Conservation (phyloP, 2,329 filamentous ascomycete genomes). For the Xylaria sp. region DNA sequence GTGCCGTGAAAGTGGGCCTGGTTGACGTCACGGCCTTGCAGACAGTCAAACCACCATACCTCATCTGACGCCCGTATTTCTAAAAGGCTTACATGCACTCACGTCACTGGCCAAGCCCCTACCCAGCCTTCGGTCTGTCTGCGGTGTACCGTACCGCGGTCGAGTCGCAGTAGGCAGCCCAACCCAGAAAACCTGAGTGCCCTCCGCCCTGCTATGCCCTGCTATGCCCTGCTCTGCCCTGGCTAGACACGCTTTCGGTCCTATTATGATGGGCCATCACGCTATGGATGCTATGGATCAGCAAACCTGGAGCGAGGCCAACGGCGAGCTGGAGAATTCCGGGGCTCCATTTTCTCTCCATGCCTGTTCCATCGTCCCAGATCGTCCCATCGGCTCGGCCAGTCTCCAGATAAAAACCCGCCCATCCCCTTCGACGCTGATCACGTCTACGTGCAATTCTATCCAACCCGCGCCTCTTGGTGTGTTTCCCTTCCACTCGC, state of each 20-base stretch:
- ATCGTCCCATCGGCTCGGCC: background rate
- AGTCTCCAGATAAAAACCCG: conserved; percentile 19
- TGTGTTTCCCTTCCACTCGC: background rate
- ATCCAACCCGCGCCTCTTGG: conserved; percentile 14
- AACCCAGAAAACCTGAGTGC: too few relatives aligned
- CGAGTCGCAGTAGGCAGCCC: background rate
- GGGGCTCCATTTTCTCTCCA: background rate
- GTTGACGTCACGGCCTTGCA: conserved; percentile 19
- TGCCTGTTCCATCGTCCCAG: background rate
- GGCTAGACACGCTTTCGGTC: conserved; percentile 26
- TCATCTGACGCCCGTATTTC: conserved; percentile 23
- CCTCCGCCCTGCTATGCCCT: too few relatives aligned
- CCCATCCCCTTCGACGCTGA: conserved; percentile 20
- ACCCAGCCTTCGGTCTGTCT: background rate
- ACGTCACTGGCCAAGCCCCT: conserved; percentile 18
- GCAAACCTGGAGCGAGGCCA: conserved; percentile 10
- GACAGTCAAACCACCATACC: conserved; percentile 1
- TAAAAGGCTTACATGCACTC: conserved; percentile 1
- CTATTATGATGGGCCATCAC: conserved; percentile 30
- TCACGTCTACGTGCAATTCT: conserved; percentile 24
- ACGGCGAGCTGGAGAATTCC: conserved; percentile 7
- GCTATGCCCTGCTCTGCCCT: too few relatives aligned
- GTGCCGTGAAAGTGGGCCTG: background rate
- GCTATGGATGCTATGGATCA: conserved; percentile 6
- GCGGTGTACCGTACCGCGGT: background rate